Conservation (phyloP, 352 stramenopile species). For the Phytophthora pluvialis region DNA sequence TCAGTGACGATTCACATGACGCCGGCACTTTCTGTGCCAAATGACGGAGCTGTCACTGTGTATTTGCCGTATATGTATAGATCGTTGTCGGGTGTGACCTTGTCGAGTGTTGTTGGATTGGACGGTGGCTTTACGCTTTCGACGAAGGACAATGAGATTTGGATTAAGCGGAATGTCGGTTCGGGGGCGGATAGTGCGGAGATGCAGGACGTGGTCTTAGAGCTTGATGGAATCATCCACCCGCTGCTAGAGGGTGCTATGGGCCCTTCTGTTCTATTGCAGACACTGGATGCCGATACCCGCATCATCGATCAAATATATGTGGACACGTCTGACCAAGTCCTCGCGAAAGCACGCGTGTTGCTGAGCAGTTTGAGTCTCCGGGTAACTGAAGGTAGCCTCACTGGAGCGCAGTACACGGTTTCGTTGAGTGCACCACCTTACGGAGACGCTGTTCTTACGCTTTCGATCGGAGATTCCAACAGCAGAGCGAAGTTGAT, state of each 20-base stretch:
- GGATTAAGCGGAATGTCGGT: constrained; percentile 24
- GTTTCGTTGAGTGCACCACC: constrained; percentile 56
- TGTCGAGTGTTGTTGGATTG: constrained; percentile 37
- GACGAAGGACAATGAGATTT: constrained; percentile 30
- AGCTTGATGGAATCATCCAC: constrained; percentile 44
- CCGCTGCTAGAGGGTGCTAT: constrained; percentile 64
- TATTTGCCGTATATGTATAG: constrained; percentile 62
- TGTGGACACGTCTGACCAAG: constrained; percentile 40
- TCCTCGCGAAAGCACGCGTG: constrained; percentile 50
- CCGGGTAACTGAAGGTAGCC: constrained; percentile 37
- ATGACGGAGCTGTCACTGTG: constrained; percentile 48
- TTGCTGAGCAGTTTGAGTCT: constrained; percentile 39
- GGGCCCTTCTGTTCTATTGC: constrained; percentile 48
- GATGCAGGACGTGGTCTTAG: constrained; percentile 39
- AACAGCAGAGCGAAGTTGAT: constrained; percentile 12
- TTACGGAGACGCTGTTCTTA: constrained; percentile 8
- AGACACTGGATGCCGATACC: constrained; percentile 50
- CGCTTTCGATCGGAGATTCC: constrained; percentile 31
- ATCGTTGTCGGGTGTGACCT: constrained; percentile 20
- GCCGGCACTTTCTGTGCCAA: constrained; percentile 41
- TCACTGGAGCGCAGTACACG: constrained; percentile 38
- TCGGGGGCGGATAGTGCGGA: constrained; percentile 28
- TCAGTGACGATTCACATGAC: constrained; percentile 40
- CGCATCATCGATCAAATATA: constrained; percentile 62
- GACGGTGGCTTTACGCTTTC: constrained; percentile 34